Base-by-base conservation (phyloP, 2,329 filamentous ascomycete genomes). In the Pestalotiopsis fici region DNA sequence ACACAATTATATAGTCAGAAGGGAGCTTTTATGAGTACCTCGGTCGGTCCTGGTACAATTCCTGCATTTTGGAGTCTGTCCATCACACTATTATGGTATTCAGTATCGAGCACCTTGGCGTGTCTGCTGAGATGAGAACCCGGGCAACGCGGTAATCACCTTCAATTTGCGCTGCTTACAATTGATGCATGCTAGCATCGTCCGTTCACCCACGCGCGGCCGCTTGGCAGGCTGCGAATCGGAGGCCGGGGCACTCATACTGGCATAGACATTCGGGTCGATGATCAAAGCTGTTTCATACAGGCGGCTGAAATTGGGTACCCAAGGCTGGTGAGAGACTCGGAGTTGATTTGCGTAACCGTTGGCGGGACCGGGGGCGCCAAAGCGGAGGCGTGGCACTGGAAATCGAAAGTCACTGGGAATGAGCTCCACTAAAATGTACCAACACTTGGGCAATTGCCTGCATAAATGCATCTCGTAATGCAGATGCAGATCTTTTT, bases 131-230 rank as follows among this genome's bases (percentile, higher is more conserved):
- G 43, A 47, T 47, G 15, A 18, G 39, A 18, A 47, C 13, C 13
- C 18, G 23, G 55, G 55, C 18, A 57, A 21, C 7, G 21, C 21
- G 13, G 23, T 13, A 27, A 9, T 12, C 28, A 71, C 70, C 67
- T 69, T 70, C 18, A 69, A 31, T 57, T 72, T 72, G 15, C 62
- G 59, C 27, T 71, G 59, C 28, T 72, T 72, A 64, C 70, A 72
- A 54, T 71, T 65, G 56, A 71, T 59, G 37, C 70, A 72, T n/a
- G 70, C 69, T 28, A 71, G 50, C 47, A 66, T 47, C 35, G 65
- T 69, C 47, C 70, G 28, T 35, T 66, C 57, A 23, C 65, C 65
- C 9, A 62, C 65, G 6, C 59, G 35, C 35, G 56, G 54, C 50
- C 64, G 28, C 64, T 65, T 65, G 31, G 64, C 31, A 27, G 64